A percentile compares a stretch with the other conserved stretches of the same genome.
Conservation (phyloP, 2,329 filamentous ascomycete species). For the Beauveria varroae region DNA sequence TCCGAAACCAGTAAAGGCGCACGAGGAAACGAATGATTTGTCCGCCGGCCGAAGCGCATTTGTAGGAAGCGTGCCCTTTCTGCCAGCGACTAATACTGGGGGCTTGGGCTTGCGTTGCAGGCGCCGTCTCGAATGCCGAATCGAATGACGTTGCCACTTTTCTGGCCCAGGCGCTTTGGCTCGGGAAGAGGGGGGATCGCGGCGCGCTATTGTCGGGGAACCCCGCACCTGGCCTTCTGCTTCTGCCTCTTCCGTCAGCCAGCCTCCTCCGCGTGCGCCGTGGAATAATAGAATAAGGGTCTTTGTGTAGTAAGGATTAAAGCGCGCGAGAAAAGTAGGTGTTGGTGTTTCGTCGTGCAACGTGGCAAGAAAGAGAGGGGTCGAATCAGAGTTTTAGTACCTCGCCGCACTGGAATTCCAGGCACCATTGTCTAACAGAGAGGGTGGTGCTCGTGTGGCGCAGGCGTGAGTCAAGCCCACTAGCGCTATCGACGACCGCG, state of each 20-base stretch:
- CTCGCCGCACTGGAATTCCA: neutral
- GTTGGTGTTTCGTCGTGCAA: neutral
- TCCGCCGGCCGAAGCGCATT: too few relatives aligned
- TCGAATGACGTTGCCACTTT: constrained; percentile 6
- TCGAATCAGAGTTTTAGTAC: neutral
- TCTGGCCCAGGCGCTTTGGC: neutral
- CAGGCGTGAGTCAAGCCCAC: neutral
- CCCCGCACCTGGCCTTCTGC: neutral
- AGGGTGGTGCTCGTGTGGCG: neutral
- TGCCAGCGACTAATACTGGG: neutral
- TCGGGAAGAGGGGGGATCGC: neutral
- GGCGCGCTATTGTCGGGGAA: constrained; percentile 2
- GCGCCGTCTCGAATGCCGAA: neutral
- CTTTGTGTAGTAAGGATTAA: neutral
- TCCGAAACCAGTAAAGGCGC: neutral
- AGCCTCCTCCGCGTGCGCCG: neutral
- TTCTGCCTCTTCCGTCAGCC: neutral
- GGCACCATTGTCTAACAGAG: neutral
- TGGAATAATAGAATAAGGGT: too few relatives aligned
- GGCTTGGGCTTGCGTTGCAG: neutral
- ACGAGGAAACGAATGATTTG: too few relatives aligned
- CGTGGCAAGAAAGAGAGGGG: neutral
- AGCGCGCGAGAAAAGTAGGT: neutral
- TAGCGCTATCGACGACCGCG: neutral
- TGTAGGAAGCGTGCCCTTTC: neutral